Conservation (phyloP, 2,329 filamentous ascomycete genomes). For the Pseudogymnoascus sp. region DNA sequence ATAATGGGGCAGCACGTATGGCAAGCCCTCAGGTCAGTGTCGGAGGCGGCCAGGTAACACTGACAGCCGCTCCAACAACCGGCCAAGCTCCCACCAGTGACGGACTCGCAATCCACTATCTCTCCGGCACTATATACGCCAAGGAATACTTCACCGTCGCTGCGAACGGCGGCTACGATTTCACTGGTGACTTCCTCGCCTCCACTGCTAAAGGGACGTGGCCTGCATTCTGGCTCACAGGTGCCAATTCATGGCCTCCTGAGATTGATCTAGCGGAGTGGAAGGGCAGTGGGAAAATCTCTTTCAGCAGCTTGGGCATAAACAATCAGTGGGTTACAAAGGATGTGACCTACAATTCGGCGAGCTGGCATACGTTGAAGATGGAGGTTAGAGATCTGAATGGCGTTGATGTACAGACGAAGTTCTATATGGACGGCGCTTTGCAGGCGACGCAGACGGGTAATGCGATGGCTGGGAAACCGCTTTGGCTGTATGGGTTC, state of each 20-base stretch:
- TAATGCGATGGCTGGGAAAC: conserved; percentile 38
- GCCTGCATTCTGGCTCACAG: conserved; percentile 52
- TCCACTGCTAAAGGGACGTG: conserved; percentile 37
- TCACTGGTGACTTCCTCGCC: conserved; percentile 32
- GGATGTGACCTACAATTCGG: conserved; percentile 40
- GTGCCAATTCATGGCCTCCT: conserved; percentile 45
- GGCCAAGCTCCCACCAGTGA: conserved; percentile 24
- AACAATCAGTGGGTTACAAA: conserved; percentile 37
- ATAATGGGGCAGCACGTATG: conserved; percentile 51
- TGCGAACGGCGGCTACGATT: conserved; percentile 31
- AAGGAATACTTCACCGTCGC: conserved; percentile 34
- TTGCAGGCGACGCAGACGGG: conserved; percentile 43
- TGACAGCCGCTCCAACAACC: conserved; percentile 16
- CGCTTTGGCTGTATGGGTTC: conserved; percentile 31
- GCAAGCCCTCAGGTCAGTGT: conserved; percentile 36
- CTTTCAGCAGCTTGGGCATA: conserved; percentile 47
- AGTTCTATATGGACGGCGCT: conserved; percentile 45
- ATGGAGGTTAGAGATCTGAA: conserved; percentile 42
- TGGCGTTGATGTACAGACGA: conserved; percentile 41
- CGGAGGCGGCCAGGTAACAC: conserved; percentile 11
- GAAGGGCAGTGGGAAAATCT: conserved; percentile 46
- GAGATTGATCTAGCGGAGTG: conserved; percentile 54
- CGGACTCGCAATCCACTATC: conserved; percentile 39
- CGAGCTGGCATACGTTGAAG: conserved; percentile 39
- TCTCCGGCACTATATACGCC: conserved; percentile 34